Base-by-base conservation (phyloP, 768 basidiomycete species). In the Psilocybe azurescens region DNA sequence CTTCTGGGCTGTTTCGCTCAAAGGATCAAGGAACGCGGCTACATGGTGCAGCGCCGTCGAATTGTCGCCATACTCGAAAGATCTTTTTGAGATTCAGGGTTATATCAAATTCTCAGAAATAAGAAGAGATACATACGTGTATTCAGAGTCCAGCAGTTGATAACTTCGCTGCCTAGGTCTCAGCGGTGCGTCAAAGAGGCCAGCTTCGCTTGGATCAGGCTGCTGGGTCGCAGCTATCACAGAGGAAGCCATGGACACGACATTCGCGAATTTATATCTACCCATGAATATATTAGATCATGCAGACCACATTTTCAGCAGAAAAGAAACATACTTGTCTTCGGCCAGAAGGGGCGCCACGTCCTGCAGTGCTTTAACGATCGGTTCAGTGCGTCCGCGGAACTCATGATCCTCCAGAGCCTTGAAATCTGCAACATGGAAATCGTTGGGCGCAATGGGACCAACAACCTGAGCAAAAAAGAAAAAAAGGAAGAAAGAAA, bases 1-100 rank as follows among this genome's bases (percentile, higher is more conserved):
- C 65, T 88, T 89, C 72, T 98, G 95, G 2, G 91, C 93, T 5
- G 81, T 76, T 70, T 94, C 91, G 53, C 90, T 94, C 30, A 97
- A 71, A 0, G 97, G 96, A 71, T 99, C 94, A 7, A 99, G 62
- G 5, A 98, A 73, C 9, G 91, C 83, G 2, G 84, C 86, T 44
- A 97, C 75, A 55, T 89, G 88, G 67, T 87, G 86, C 41, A 90
- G 67, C 0, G 95, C 90, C 1, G 84, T 87, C 2, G 80, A 70
- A 18, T 84, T 81, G 64, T 94, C 82, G 4, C 96, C 96, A 41
- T 86, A 77, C 36, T 83, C 73, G 70, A 95, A 90, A 14, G 86
- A 79, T 7, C 94, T 95, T 24, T 24, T 24, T 24, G 24, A 24
- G 2, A n/a, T 28, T 2, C 33, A 18, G 20, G 13, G 24, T 30